Percentiles rank a stretch among this genome's conserved stretches.
Conservation (phyloP, 2,329 filamentous ascomycete genomes). For the Fusarium torreyae region DNA sequence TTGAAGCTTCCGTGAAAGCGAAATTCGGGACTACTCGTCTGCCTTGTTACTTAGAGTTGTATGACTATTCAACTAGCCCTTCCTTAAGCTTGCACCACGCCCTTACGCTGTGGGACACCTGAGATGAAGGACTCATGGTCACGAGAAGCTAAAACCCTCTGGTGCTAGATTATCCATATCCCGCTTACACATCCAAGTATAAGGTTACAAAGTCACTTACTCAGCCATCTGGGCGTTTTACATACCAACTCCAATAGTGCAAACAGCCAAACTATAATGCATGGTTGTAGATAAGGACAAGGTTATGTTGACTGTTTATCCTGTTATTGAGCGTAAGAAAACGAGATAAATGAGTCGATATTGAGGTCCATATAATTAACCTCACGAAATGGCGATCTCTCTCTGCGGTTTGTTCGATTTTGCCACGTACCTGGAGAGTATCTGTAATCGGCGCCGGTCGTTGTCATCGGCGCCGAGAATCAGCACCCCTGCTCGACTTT, state of each 20-base stretch:
- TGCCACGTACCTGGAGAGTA: slow-evolving; percentile 22
- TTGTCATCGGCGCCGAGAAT: slow-evolving; percentile 35
- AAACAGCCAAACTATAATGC: not conserved
- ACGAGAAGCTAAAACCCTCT: slow-evolving; percentile 12
- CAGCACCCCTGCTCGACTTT: slow-evolving; percentile 7
- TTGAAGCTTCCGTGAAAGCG: slow-evolving; percentile 17
- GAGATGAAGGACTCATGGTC: slow-evolving; percentile 21
- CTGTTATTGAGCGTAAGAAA: not conserved
- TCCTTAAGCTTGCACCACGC: slow-evolving; percentile 5
- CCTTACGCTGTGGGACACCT: slow-evolving; percentile 26
- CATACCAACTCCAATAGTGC: not conserved
- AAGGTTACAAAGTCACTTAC: slow-evolving; percentile 22
- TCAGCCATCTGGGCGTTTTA: slow-evolving; percentile 5
- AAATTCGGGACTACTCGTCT: slow-evolving; percentile 19
- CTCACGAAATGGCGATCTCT: slow-evolving; percentile 26
- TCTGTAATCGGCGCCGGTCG: slow-evolving; percentile 36
- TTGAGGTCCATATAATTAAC: slow-evolving; percentile 30
- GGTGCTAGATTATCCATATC: slow-evolving; percentile 20
- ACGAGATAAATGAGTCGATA: not conserved
- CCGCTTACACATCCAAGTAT: slow-evolving; percentile 34
- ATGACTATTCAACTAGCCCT: not conserved
- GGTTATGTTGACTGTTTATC: not conserved
- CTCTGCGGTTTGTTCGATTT: slow-evolving; percentile 21
- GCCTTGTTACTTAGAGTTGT: slow-evolving; percentile 10
- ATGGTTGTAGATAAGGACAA: not conserved